phyloP scores from a whole-genome alignment of 192 early-diverging fungal genomes.

The Podila minutissima region DNA sequence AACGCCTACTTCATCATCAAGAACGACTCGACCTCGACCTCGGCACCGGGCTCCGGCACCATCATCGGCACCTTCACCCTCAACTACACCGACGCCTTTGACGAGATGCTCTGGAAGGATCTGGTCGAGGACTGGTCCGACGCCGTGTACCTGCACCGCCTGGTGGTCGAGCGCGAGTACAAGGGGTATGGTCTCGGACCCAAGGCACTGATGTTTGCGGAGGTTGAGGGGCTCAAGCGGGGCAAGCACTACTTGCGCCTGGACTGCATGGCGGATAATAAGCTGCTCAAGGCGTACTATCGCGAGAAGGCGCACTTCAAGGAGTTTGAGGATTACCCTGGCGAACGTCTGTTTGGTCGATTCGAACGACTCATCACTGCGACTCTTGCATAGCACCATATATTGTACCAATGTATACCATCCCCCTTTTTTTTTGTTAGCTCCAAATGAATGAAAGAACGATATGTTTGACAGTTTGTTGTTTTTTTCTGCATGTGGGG shows the following conservation, averaged over 20 bases:
- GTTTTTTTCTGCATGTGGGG: too few species aligned
- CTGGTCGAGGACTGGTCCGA: conserved; percentile 48
- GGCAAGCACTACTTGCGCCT: conserved; percentile 39
- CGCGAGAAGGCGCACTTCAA: conserved; percentile 41
- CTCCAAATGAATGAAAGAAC: too few species aligned
- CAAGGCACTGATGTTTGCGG: conserved; percentile 38
- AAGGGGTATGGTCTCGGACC: conserved; percentile 40
- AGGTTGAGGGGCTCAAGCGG: conserved; percentile 32
- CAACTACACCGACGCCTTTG: conserved; percentile 45
- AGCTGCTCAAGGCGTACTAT: conserved; percentile 42
- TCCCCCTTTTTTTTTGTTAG: too few species aligned
- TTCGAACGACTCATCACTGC: conserved; percentile 45
- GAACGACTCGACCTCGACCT: not conserved
- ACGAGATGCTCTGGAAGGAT: conserved; percentile 50
- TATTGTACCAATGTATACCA: not conserved
- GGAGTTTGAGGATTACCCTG: conserved; percentile 48
- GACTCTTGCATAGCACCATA: not conserved
- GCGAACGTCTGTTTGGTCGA: conserved; percentile 43
- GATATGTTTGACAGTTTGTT: too few species aligned
- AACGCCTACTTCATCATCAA: conserved; percentile 47
- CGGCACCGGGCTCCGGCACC: not conserved
- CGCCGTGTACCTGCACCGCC: conserved; percentile 44
- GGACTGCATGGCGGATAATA: conserved; percentile 52
- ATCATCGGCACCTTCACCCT: conserved; percentile 50
- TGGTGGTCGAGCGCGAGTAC: conserved; percentile 47